Conservation (phyloP, 2,329 filamentous ascomycete species). For the Cladorrhinum sp. region DNA sequence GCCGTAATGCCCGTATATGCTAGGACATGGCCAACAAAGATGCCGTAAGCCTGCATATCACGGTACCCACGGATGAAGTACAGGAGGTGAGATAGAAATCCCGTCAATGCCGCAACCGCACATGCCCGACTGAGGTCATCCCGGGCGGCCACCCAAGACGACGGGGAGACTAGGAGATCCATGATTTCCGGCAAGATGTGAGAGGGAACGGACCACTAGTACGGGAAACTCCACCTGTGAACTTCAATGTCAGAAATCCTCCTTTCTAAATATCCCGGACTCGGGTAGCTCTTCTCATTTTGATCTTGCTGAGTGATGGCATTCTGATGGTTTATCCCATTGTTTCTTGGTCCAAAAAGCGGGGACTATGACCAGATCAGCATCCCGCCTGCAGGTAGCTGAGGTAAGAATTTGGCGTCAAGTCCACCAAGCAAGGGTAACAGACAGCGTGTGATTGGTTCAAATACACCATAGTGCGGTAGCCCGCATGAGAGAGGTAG, state of each 20-base stretch:
- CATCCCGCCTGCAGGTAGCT: background rate
- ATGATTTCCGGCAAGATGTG: background rate
- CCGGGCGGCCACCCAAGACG: background rate
- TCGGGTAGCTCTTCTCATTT: too few species aligned
- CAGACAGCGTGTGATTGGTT: background rate
- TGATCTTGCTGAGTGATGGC: too few species aligned
- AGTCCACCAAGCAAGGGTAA: background rate
- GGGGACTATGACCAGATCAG: background rate
- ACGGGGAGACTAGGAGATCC: background rate
- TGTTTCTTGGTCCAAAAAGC: background rate
- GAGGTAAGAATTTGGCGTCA: background rate
- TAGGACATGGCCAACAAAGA: constrained; percentile 1
- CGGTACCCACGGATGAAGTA: constrained; percentile 15
- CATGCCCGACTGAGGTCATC: background rate
- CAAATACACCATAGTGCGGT: background rate
- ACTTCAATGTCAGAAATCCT: background rate
- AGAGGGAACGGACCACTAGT: too few species aligned
- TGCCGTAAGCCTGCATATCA: constrained; percentile 5
- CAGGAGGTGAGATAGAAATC: constrained; percentile 11
- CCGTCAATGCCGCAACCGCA: background rate
- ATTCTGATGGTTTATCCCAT: too few species aligned
- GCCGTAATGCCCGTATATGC: background rate
- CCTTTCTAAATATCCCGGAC: too few species aligned
- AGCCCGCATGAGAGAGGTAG: background rate
- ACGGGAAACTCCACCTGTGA: too few species aligned